phyloP scores from a whole-genome alignment of 257 asterid species.

The Capsicum chinense region DNA sequence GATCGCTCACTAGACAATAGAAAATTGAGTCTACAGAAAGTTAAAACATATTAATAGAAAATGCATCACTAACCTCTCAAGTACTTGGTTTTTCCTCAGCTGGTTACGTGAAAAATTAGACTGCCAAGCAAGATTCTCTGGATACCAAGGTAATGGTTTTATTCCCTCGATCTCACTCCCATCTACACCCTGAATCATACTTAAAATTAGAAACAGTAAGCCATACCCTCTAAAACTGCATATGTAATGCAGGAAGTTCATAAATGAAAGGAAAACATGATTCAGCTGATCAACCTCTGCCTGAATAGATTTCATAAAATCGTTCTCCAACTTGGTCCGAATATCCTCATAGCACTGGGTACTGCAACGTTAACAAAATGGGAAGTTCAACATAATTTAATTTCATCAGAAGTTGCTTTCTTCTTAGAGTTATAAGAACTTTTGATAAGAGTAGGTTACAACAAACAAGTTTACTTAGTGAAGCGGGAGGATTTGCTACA shows the following conservation, averaged over 20 bases:
- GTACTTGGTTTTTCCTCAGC: conserved; percentile 86
- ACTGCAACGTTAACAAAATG: conserved; percentile 53
- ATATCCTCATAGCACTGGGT: conserved; percentile 79
- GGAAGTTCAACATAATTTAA: neutral
- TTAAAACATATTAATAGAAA: conserved; percentile 14
- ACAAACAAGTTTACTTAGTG: conserved; percentile 17
- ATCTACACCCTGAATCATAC: conserved; percentile 59
- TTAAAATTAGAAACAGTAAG: conserved; percentile 17
- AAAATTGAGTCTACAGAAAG: neutral
- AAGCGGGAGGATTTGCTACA: neutral
- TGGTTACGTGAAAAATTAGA: conserved; percentile 90
- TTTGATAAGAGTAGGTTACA: neutral
- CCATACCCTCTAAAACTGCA: conserved; percentile 16
- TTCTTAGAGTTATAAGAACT: neutral
- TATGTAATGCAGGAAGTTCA: neutral
- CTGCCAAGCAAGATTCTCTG: conserved; percentile 97
- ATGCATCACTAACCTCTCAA: conserved; percentile 66
- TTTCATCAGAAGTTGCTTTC: neutral
- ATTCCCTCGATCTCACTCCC: conserved; percentile 80
- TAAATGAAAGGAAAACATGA: neutral
- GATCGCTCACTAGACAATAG: neutral
- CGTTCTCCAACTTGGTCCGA: conserved; percentile 78
- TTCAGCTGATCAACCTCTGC: conserved; percentile 68
- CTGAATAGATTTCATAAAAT: conserved; percentile 73
- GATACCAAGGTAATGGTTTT: conserved; percentile 93